These are phyloP conservation scores for cucumber (Cucumis sativus) DNA, from an alignment of 306 rosid genomes.

Conservation along the genomic window DNA sequence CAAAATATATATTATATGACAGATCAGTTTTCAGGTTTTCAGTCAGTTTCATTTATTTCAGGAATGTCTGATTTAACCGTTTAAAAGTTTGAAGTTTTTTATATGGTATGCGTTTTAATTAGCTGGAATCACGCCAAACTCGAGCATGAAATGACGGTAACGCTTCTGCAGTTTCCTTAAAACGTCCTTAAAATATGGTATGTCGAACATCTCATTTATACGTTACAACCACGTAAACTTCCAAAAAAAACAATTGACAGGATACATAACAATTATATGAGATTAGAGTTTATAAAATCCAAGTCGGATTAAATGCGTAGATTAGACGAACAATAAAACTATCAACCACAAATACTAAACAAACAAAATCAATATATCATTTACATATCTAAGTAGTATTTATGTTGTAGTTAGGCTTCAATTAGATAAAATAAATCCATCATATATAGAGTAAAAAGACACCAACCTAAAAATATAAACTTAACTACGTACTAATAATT, in stretches of 20 bases:
- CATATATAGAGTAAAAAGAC: no score
- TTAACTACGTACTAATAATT: no score
- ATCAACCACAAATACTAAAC: neutral
- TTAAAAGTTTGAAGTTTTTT: neutral
- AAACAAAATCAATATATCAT: neutral
- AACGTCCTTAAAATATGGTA: neutral
- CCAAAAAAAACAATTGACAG: neutral
- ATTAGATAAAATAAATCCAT: no score
- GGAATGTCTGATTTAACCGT: neutral
- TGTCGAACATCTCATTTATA: neutral
- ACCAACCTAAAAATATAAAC: no score
- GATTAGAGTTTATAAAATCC: neutral
- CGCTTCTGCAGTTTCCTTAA: neutral
- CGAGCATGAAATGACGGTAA: neutral
- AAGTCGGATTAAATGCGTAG: neutral
- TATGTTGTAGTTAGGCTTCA: neutral
- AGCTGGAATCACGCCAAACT: neutral
- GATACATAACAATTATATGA: neutral
- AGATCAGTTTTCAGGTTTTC: neutral
- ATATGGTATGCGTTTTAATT: neutral
- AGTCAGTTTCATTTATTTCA: neutral
- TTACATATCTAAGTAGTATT: neutral
- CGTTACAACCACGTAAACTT: neutral
- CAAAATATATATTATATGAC: neutral
- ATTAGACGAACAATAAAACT: neutral